phyloP scores from a whole-genome alignment of 2,329 filamentous ascomycete species.

The Monilinia laxa region DNA sequence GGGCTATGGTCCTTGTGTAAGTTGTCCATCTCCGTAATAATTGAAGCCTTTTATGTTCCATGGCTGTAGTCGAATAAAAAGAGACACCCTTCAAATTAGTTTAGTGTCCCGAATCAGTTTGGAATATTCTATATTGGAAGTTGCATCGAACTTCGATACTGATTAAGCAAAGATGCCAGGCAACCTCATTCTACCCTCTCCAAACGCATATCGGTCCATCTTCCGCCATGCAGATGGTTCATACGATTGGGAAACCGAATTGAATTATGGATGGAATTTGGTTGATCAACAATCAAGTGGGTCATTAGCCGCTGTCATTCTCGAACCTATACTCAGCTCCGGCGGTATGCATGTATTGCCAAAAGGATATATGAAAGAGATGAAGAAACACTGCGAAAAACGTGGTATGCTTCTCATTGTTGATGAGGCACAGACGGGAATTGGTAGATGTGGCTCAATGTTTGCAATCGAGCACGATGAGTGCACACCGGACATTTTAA shows the following conservation, averaged over 20 bases:
- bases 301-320: slow-evolving; percentile 61
- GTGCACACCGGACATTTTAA: slow-evolving; percentile 58
- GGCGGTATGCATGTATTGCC: slow-evolving; percentile 62
- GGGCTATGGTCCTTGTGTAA: slow-evolving; percentile 44
- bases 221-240: slow-evolving; percentile 59
- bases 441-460: slow-evolving; percentile 56
- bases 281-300: slow-evolving; percentile 60
- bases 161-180: slow-evolving; percentile 49
- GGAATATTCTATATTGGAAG: slow-evolving; percentile 1
- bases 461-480: slow-evolving; percentile 58
- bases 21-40: not conserved
- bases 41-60: not conserved
- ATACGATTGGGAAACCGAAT: slow-evolving; percentile 65
- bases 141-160: not conserved
- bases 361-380: slow-evolving; percentile 55
- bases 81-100: not conserved
- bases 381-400: slow-evolving; percentile 54
- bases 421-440: slow-evolving; percentile 60
- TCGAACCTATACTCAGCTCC: slow-evolving; percentile 49
- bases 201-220: slow-evolving; percentile 60
- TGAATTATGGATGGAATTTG: slow-evolving; percentile 61
- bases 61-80: not conserved
- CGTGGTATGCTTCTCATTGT: slow-evolving; percentile 58
- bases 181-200: slow-evolving; percentile 56
- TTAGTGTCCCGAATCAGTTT: not conserved